These are phyloP conservation scores for Clavispora carvajalis DNA, from an alignment of 805 yeast genomes.

Conservation along the genomic window DNA sequence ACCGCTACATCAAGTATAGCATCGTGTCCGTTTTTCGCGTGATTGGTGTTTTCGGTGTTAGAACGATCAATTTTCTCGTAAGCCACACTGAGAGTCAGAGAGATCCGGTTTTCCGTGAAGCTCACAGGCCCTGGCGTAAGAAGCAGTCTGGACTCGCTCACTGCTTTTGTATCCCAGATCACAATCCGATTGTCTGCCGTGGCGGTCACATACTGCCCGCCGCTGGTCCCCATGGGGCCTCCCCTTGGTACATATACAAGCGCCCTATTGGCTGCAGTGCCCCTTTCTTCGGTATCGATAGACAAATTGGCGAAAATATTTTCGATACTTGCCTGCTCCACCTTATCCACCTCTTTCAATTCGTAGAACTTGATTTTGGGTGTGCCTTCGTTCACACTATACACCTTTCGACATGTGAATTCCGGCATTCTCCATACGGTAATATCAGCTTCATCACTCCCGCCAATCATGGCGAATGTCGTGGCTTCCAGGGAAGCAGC, in stretches of 20 bases:
- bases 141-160: slow-evolving; percentile 8
- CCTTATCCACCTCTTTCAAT: slow-evolving; percentile 17
- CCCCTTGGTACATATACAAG: slow-evolving; percentile 1
- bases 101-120: slow-evolving; percentile 11
- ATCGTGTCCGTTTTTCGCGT: slow-evolving; percentile 43
- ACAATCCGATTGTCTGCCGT: slow-evolving; percentile 24
- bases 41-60: not conserved
- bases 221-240: not conserved
- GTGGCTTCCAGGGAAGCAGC: not conserved
- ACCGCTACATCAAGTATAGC: slow-evolving; percentile 44
- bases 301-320: slow-evolving; percentile 15
- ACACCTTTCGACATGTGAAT: slow-evolving; percentile 46
- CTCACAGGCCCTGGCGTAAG: not conserved
- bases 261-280: slow-evolving; percentile 4
- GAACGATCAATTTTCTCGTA: slow-evolving; percentile 10
- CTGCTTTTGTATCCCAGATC: slow-evolving; percentile 23
- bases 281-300: slow-evolving; percentile 14
- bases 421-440: slow-evolving; percentile 73
- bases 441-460: slow-evolving; percentile 53
- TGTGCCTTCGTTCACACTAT: slow-evolving; percentile 14
- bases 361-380: slow-evolving; percentile 22
- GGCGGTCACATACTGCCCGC: slow-evolving; percentile 18
- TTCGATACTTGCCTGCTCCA: slow-evolving; percentile 14
- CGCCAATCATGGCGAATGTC: slow-evolving; percentile 57
- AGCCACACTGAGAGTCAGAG: slow-evolving; percentile 10